Base-by-base conservation (phyloP, 441 rosid species). In the Francoa sonchifolia region DNA sequence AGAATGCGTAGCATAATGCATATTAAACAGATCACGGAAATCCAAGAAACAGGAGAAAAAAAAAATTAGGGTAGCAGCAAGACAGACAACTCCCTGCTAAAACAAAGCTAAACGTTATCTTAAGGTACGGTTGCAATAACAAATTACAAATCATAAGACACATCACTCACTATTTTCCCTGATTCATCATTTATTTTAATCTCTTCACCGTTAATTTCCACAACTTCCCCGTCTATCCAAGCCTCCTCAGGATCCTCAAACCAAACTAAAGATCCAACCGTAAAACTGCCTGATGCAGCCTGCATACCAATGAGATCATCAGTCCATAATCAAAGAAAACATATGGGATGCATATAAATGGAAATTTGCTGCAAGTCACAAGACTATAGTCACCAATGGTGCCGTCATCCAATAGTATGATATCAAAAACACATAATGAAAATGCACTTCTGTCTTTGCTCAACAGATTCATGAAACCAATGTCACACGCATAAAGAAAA, bases 181-280 rank as follows among this genome's bases (percentile, higher is more conserved):
- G 81, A 61, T 18, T 66, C 48, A 62, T 79, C 61, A 0, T 47
- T 56, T 16, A 85, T 54, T 44, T 58, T 74, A 57, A 90, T 37
- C 26, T 69, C 77, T 50, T 78, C 65, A 26, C 57, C 72, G 6
- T 82, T 62, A 23, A 62, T 58, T 69, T 76, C 81, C 42, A 68
- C 62, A 19, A 85, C 81, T 52, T 79, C 76, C 46, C 98, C 98
- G 49, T 85, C 96, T 42, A 80, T 27, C 98, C 98, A 90, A 50
- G 89, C 71, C 25, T 36, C 72, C 27, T 79, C 85, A 18, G 77
- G 63, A 73, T 90, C 98, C 65, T 77, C 81, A 43, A 71, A 68
- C 96, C 95, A 90, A 47, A 90, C 87, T 22, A 41, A 25, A 42
- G 93, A 85, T 50, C 98, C 98, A 48, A 77, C 71, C 6, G 35